Conservation (phyloP, 108 stramenopile species). For the Cyclotella sp. region DNA sequence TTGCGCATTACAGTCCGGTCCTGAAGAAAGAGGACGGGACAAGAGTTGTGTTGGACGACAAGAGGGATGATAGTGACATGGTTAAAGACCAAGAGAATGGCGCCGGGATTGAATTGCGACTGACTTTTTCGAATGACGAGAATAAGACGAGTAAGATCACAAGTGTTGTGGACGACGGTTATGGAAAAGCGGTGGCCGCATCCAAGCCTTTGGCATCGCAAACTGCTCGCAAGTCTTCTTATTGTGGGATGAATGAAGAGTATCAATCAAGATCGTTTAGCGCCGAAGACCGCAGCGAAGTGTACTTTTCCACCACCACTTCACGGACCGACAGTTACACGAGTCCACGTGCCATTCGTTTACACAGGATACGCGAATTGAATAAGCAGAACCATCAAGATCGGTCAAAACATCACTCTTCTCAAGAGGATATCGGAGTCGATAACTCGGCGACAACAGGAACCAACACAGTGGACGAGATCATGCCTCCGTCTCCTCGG, state of each 20-base stretch:
- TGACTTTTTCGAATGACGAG: slow-evolving; percentile 1
- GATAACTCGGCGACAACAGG: neutral
- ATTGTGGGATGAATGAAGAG: slow-evolving; percentile 27
- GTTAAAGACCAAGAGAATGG: neutral
- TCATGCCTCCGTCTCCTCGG: slow-evolving; percentile 11
- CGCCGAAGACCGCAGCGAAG: neutral
- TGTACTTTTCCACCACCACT: neutral
- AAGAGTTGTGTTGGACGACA: neutral
- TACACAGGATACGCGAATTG: slow-evolving; percentile 17
- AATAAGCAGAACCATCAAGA: slow-evolving; percentile 10
- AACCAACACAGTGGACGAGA: neutral
- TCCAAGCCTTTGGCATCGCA: neutral
- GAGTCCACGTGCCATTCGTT: neutral
- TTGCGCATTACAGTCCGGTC: slow-evolving; percentile 6
- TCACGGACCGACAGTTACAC: neutral
- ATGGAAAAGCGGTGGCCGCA: slow-evolving; percentile 1
- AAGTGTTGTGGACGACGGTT: neutral
- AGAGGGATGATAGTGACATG: neutral
- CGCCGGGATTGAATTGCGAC: slow-evolving; percentile 14
- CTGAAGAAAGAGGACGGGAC: slow-evolving; percentile 7
- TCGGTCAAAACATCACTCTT: neutral
- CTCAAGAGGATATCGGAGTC: neutral
- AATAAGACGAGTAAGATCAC: neutral
- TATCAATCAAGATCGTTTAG: neutral
- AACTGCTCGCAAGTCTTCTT: neutral